Evolutionary conservation across 768 basidiomycete species (phyloP), one percentile per base, ranked within the genome.

Genomic region (Tubosaeta sp.): DNA sequence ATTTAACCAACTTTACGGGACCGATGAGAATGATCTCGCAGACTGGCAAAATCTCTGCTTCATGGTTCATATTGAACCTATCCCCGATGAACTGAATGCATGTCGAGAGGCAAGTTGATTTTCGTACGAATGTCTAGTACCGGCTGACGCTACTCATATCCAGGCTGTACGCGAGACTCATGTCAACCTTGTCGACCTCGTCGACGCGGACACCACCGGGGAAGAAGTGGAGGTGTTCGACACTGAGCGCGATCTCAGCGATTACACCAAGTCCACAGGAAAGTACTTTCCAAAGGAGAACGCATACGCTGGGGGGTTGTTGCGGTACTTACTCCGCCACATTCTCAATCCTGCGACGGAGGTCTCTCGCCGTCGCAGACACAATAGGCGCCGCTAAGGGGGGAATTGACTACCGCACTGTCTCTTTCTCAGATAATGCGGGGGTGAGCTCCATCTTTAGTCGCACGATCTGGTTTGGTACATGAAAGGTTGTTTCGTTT

Each of bases 181-280:
- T 2, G 54, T 60, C 13, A 63, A 61, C 4, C 61, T 61, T 12
- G 61, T 61, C 26, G 61, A 61, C 26, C 60, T 61, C 16, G 59
- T 60, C 6, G 59, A 61, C 31, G 43, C 31, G 1, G 22, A 59
- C 9, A 33, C 6, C 0, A 59, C 61, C 2, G 57, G 54, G 0
- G 10, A 42, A 1, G 31, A 52, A 0, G 50, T 60, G 0, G 13
- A 27, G 1, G n/a, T 56, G 0, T 61, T 61, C 44, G 11, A 13
- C 0, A 31, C 60, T 29, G 60, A 61, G 42, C 25, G 14, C 5
- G 31, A 46, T 5, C 53, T 61, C 25, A 51, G 51, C 6, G 9
- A 51, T 3, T 63, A 61, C 14, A 61, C 60, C 10, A 9, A 6
- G 1, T 6, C 6, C 0, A 27, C 37, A 0, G 57, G 60, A 1